Evolutionary conservation across 495 filamentous ascomycete genomes (phyloP).

Genomic region (Cercophora sp.): DNA sequence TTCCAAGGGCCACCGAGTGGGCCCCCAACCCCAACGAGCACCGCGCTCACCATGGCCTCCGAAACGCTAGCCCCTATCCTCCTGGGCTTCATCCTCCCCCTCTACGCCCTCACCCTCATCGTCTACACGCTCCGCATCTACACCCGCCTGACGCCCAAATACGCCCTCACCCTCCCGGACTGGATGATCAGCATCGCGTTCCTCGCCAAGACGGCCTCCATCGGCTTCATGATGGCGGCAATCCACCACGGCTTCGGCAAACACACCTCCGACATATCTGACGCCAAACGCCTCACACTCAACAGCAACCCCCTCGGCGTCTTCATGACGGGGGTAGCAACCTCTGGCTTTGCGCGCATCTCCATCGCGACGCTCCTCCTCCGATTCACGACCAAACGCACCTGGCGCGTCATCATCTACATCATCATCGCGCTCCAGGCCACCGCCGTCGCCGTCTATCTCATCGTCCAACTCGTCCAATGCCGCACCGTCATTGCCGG

Average conservation of each 20-base stretch:
- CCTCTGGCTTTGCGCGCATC: constrained; percentile 7
- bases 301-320: background rate
- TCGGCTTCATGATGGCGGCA: background rate
- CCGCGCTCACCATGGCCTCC: background rate
- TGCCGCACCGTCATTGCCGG: background rate
- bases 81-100: background rate
- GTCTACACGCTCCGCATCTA: background rate
- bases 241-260: constrained; percentile 3
- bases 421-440: constrained; percentile 1
- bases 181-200: constrained; percentile 2
- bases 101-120: background rate
- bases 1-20: too few relatives aligned
- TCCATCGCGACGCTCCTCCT: constrained; percentile 4
- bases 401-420: background rate
- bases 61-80: background rate
- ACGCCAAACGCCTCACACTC: background rate
- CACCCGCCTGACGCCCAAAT: background rate
- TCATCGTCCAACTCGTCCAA: background rate
- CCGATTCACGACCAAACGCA: background rate
- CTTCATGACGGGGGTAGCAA: background rate
- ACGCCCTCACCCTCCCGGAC: background rate
- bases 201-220: background rate
- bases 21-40: too few relatives aligned
- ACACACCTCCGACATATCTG: background rate
- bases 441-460: background rate